phyloP scores from a whole-genome alignment of 2,329 filamentous ascomycete species.

The Cladosporium sp. region DNA sequence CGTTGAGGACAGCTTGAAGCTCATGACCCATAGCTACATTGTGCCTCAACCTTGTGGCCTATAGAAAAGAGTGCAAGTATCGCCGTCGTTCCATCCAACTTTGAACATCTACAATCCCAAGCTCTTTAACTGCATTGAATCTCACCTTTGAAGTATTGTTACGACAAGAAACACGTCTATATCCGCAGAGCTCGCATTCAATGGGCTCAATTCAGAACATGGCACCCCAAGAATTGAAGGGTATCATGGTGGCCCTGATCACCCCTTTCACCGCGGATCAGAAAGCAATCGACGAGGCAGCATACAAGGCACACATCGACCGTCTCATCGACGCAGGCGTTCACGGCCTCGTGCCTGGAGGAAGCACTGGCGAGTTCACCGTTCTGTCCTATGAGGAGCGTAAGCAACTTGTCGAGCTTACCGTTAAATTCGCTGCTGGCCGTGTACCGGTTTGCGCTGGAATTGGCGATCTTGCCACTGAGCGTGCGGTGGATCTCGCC shows the following conservation, averaged over 20 bases:
- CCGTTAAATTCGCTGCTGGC: constrained; percentile 36
- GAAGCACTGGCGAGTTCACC: constrained; percentile 50
- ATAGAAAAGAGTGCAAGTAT: not conserved
- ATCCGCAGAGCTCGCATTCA: too few species aligned
- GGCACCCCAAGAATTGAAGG: constrained; percentile 25
- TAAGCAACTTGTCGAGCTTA: constrained; percentile 41
- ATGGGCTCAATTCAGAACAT: not conserved
- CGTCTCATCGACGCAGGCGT: constrained; percentile 42
- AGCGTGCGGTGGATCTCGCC: constrained; percentile 39
- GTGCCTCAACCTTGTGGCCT: not conserved
- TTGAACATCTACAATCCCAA: not conserved
- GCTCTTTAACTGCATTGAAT: not conserved
- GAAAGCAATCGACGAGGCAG: constrained; percentile 37
- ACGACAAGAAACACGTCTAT: too few species aligned
- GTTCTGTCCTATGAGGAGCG: constrained; percentile 42
- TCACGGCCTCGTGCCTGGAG: constrained; percentile 49
- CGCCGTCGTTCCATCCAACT: not conserved
- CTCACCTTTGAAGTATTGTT: too few species aligned
- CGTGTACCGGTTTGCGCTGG: constrained; percentile 42
- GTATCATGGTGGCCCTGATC: constrained; percentile 48
- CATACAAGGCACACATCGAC: constrained; percentile 44
- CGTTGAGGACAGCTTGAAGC: not conserved
- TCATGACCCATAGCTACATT: not conserved
- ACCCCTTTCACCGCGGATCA: constrained; percentile 46
- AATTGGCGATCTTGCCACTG: constrained; percentile 43